These are phyloP conservation scores for Aspergillus carlsbadensis DNA, from an alignment of 495 filamentous ascomycete genomes.

Conservation along the genomic window DNA sequence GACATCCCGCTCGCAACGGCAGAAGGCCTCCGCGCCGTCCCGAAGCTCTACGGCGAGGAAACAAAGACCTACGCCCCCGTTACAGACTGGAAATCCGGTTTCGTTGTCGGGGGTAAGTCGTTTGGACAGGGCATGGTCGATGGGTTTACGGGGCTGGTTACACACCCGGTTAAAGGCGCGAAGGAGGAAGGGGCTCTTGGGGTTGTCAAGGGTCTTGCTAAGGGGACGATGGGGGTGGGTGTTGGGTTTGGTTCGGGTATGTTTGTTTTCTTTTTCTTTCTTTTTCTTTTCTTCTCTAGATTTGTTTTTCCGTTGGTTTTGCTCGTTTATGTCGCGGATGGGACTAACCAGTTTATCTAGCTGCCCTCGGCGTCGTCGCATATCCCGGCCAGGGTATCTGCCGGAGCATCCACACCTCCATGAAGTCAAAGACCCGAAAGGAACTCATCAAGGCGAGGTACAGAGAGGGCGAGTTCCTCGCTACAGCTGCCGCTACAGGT, in stretches of 20 bases:
- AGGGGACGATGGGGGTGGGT: slow-evolving; percentile 72
- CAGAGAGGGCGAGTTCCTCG: slow-evolving; percentile 14
- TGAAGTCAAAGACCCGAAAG: slow-evolving; percentile 26
- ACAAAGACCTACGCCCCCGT: slow-evolving; percentile 36
- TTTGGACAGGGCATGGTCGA: slow-evolving; percentile 72
- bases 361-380: slow-evolving; percentile 25
- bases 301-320: background rate
- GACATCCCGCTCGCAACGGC: slow-evolving; percentile 71
- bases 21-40: slow-evolving; percentile 83
- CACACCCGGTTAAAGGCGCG: slow-evolving; percentile 63
- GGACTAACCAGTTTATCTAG: too few relatives aligned
- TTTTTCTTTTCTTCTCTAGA: background rate
- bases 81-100: slow-evolving; percentile 37
- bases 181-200: slow-evolving; percentile 59
- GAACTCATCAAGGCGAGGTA: slow-evolving; percentile 16
- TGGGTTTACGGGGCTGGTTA: slow-evolving; percentile 67
- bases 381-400: slow-evolving; percentile 28
- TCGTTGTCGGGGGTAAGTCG: slow-evolving; percentile 45
- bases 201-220: slow-evolving; percentile 65
- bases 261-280: background rate
- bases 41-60: slow-evolving; percentile 70
- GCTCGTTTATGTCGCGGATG: background rate
- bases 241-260: slow-evolving; percentile 29
- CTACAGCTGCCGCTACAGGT: background rate
- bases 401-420: slow-evolving; percentile 24